Evolutionary conservation across 2,329 filamentous ascomycete species (phyloP).

Genomic region (Pyrenophora tritici-repentis): DNA sequence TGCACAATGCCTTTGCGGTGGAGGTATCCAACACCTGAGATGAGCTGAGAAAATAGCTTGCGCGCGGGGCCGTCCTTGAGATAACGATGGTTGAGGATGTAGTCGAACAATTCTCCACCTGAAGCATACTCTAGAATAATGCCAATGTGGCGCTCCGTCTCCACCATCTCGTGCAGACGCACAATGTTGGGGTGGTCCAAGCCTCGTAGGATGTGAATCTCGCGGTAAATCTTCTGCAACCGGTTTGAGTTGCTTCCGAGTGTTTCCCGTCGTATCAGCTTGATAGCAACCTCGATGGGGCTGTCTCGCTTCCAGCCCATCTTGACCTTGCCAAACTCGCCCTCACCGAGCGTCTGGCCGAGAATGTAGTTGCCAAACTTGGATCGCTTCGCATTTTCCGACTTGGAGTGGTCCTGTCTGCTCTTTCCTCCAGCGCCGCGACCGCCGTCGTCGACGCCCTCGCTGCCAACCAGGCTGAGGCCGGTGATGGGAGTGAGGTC

Average conservation of each 20-base stretch:
- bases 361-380: conserved; percentile 96
- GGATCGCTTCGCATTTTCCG: conserved; percentile 68
- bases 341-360: conserved; percentile 94
- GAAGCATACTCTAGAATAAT: conserved; percentile 99
- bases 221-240: conserved; percentile 94
- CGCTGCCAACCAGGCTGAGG: conserved; percentile 56
- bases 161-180: conserved; percentile 95
- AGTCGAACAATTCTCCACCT: conserved; percentile 95
- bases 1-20: conserved; percentile 99
- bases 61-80: conserved; percentile 91
- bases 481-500: conserved; percentile 54
- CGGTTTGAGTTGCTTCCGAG: conserved; percentile 87
- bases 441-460: conserved; percentile 56
- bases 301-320: conserved; percentile 97
- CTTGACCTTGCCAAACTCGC: conserved; percentile 98
- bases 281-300: conserved; percentile 92
- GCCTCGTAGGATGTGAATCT: conserved; percentile 87
- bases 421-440: conserved; percentile 51
- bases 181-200: conserved; percentile 97
- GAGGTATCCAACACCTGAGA: conserved; percentile 94
- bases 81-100: conserved; percentile 95
- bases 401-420: conserved; percentile 64
- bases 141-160: conserved; percentile 94
- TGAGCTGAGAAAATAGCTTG: conserved; percentile 89
- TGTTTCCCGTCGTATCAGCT: conserved; percentile 90